Conservation (phyloP, 345 rosid species). For the Boechera stricta region DNA sequence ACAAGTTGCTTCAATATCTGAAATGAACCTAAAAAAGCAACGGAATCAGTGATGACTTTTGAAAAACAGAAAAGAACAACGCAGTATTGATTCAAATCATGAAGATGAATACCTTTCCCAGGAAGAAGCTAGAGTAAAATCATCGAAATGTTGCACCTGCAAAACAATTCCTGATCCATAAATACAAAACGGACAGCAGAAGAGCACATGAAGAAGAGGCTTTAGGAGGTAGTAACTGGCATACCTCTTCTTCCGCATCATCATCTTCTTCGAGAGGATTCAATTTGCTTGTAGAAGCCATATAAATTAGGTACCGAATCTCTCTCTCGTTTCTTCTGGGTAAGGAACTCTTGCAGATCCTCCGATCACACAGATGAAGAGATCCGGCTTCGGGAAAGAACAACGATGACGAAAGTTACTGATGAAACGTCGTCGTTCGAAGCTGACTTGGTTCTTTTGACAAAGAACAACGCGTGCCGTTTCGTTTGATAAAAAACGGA, state of each 20-base stretch:
- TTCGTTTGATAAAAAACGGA: constrained; percentile 13
- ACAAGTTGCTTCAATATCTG: constrained; percentile 92
- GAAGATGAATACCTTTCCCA: constrained; percentile 81
- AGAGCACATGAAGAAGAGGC: constrained; percentile 8
- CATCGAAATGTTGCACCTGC: constrained; percentile 91
- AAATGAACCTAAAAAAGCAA: constrained; percentile 70
- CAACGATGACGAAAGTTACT: constrained; percentile 37
- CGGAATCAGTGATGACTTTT: constrained; percentile 17
- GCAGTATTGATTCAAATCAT: constrained; percentile 28
- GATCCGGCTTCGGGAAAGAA: constrained; percentile 39
- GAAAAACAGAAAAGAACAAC: constrained; percentile 3
- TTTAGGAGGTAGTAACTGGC: not conserved
- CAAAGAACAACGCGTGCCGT: constrained; percentile 44
- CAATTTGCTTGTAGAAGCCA: constrained; percentile 71
- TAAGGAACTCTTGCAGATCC: constrained; percentile 32
- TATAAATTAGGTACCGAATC: constrained; percentile 27
- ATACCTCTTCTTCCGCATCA: constrained; percentile 56
- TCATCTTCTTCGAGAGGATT: constrained; percentile 56
- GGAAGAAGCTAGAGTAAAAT: constrained; percentile 95
- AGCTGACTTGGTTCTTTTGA: constrained; percentile 2
- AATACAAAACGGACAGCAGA: constrained; percentile 13
- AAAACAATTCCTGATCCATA: constrained; percentile 23
- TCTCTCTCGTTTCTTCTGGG: constrained; percentile 1
- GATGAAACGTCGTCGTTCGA: constrained; percentile 16
- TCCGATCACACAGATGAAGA: constrained; percentile 43